Conservation (phyloP, 2,329 filamentous ascomycete species). For the Lecanicillium sp. region DNA sequence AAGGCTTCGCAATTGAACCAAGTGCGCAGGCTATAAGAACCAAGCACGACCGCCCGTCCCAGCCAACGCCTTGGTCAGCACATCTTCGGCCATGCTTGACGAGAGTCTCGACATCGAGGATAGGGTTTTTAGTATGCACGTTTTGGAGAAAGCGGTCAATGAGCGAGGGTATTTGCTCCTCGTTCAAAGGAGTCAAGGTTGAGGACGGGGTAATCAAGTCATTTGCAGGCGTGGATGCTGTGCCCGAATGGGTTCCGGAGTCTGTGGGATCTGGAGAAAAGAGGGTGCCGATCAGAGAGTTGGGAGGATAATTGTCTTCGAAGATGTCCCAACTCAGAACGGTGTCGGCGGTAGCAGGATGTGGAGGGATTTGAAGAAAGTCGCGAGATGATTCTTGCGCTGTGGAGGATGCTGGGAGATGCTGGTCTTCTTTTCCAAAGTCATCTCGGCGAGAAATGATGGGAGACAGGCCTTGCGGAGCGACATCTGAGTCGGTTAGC, state of each 20-base stretch:
- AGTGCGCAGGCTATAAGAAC: slow-evolving; percentile 16
- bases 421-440: too few relatives aligned
- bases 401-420: not conserved
- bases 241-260: slow-evolving; percentile 2
- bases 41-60: slow-evolving; percentile 17
- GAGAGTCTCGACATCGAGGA: slow-evolving; percentile 14
- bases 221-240: slow-evolving; percentile 1
- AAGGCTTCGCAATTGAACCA: slow-evolving; percentile 13
- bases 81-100: slow-evolving; percentile 14
- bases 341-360: slow-evolving; percentile 13
- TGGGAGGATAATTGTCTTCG: slow-evolving; percentile 10
- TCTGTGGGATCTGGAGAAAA: slow-evolving; percentile 9
- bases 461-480: too few relatives aligned
- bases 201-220: slow-evolving; percentile 6
- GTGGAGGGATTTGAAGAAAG: slow-evolving; percentile 14
- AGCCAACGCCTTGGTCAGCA: slow-evolving; percentile 15
- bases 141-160: slow-evolving; percentile 16
- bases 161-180: slow-evolving; percentile 15
- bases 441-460: too few relatives aligned
- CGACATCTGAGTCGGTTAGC: not conserved
- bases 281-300: slow-evolving; percentile 11
- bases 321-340: slow-evolving; percentile 13
- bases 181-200: slow-evolving; percentile 11
- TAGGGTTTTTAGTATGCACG: slow-evolving; percentile 19
- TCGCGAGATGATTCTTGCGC: slow-evolving; percentile 11